Evolutionary conservation across 164 flowering plant species (phyloP).

Genomic region (Piper longum): DNA sequence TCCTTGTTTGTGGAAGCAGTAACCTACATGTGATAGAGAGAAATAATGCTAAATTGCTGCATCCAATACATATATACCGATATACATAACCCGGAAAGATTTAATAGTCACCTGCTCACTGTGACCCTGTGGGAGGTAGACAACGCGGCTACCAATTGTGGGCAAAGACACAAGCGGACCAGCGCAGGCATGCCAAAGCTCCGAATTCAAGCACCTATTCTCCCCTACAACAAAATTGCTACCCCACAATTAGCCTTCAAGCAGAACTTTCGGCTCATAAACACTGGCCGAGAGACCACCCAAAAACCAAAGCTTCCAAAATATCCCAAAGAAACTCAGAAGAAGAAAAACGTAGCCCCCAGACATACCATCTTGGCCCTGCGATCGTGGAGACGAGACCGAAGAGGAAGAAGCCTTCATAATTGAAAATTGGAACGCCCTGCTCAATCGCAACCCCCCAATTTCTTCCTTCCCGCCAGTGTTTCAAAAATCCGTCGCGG

Average conservation of each 20-base stretch:
- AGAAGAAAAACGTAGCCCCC: not conserved
- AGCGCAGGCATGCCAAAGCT: conserved; percentile 95
- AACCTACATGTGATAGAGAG: conserved; percentile 26
- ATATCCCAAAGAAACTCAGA: not conserved
- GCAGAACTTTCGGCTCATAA: not conserved
- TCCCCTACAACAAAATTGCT: conserved; percentile 36
- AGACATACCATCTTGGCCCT: conserved; percentile 42
- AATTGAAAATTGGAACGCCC: not conserved
- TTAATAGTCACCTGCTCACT: conserved; percentile 56
- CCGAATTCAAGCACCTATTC: conserved; percentile 77
- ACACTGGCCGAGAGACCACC: conserved; percentile 6
- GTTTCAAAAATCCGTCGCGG: not conserved
- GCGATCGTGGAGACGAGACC: conserved; percentile 27
- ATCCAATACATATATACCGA: conserved; percentile 23
- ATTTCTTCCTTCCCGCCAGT: not conserved
- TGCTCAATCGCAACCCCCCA: not conserved
- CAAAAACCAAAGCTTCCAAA: not conserved
- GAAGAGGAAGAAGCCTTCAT: conserved; percentile 22
- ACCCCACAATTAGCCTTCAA: not conserved
- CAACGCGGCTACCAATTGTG: conserved; percentile 60
- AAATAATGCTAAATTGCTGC: not conserved
- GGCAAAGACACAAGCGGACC: conserved; percentile 84
- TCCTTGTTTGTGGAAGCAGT: conserved; percentile 79
- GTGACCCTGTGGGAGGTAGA: conserved; percentile 87
- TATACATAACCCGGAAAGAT: not conserved